Percentiles rank a stretch among this genome's conserved stretches.
These are phyloP conservation scores for Ganoderma meredithae DNA, from an alignment of 1,284 basidiomycete genomes.

Conservation along the genomic window DNA sequence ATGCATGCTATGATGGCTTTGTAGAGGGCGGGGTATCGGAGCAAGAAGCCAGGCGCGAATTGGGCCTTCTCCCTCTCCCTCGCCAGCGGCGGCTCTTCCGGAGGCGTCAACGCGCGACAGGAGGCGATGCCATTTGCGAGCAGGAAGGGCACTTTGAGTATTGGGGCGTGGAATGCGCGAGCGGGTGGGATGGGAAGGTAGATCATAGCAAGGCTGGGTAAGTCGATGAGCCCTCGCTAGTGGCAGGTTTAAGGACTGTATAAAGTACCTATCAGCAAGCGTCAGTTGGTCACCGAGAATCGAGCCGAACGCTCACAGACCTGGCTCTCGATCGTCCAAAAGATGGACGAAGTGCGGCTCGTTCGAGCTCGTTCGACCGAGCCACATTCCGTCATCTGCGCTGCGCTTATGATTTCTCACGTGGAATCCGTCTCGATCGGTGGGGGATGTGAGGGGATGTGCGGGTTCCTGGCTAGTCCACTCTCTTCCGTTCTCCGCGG, in stretches of 20 bases:
- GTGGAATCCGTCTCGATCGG: not conserved
- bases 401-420: not conserved
- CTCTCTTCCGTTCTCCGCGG: not conserved
- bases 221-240: not conserved
- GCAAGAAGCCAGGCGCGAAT: not conserved
- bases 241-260: not conserved
- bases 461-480: not conserved
- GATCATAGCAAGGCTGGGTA: not conserved
- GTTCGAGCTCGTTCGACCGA: constrained; percentile 5
- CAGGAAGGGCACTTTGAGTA: constrained; percentile 7
- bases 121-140: constrained; percentile 5
- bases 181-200: not conserved
- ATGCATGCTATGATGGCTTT: not conserved
- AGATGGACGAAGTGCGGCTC: not conserved
- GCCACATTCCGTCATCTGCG: not conserved
- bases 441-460: no score
- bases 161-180: not conserved
- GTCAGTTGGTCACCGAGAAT: not conserved
- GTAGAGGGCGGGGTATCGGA: not conserved
- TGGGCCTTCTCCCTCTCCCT: not conserved
- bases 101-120: constrained; percentile 5
- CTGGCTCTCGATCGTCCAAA: not conserved
- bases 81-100: not conserved
- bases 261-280: not conserved
- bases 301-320: not conserved